A percentile compares a stretch with the other conserved stretches of the same genome.
phyloP scores from a whole-genome alignment of 2,329 filamentous ascomycete genomes.

The Periglandula ipomoeae region DNA sequence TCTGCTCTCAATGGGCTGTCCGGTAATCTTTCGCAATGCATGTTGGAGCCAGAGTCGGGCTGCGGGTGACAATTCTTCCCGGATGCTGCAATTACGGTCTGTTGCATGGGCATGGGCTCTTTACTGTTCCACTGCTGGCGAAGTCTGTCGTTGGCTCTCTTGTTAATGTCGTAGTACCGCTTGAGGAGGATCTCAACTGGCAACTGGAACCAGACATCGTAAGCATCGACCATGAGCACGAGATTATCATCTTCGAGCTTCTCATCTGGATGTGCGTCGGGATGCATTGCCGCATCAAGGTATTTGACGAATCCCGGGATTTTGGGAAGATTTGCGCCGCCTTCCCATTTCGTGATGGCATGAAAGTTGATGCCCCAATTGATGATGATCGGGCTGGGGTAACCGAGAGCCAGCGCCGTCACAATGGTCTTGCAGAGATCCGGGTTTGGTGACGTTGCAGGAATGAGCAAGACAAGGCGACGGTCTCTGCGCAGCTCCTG shows the following conservation, averaged over 20 bases:
- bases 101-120: slow-evolving; percentile 13
- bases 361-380: slow-evolving; percentile 14
- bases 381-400: slow-evolving; percentile 15
- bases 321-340: slow-evolving; percentile 14
- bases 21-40: slow-evolving; percentile 17
- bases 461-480: slow-evolving; percentile 13
- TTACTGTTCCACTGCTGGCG: not conserved
- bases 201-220: slow-evolving; percentile 21
- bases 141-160: slow-evolving; percentile 11
- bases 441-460: slow-evolving; percentile 10
- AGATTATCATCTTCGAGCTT: slow-evolving; percentile 13
- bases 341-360: slow-evolving; percentile 7
- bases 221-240: slow-evolving; percentile 18
- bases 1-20: slow-evolving; percentile 13
- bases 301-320: slow-evolving; percentile 15
- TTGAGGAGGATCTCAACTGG: slow-evolving; percentile 16
- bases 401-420: slow-evolving; percentile 12
- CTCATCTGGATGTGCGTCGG: slow-evolving; percentile 6
- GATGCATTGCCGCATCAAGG: slow-evolving; percentile 10
- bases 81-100: slow-evolving; percentile 16
- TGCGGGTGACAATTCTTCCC: slow-evolving; percentile 17
- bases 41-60: slow-evolving; percentile 10
- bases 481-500: slow-evolving; percentile 3
- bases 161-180: slow-evolving; percentile 10
- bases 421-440: slow-evolving; percentile 16